Evolutionary conservation across 2,329 filamentous ascomycete genomes (phyloP), one percentile per base, ranked within the genome.

Genomic region (Pestalotiopsis sp.): DNA sequence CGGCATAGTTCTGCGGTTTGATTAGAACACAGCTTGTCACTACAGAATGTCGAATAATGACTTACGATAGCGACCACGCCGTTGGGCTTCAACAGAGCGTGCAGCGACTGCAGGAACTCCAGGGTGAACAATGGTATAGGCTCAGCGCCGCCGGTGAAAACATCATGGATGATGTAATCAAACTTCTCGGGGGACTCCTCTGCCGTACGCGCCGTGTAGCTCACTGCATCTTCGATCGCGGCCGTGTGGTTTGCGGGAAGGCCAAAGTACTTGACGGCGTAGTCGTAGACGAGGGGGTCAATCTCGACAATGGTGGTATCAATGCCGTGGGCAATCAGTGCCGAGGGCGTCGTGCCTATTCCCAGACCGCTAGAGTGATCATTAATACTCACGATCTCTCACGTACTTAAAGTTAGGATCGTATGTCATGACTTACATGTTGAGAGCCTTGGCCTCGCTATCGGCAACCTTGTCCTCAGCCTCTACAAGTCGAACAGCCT

Each of bases 81-180:
- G 65, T 93, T 87, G 0, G 91, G 88, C 71, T 90, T 92, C 60
- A 99, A 85, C 6, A 98, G 86, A 4, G 86, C 79, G 72, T 88
- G 83, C 1, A 99, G 84, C 4, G 91, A 89, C 65, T 87, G 80
- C 58, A 99, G 81, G 75, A 99, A 98, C 74, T 96, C 92, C 4
- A 90, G 79, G 0, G 95, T 98, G 81, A 99, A 99, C 7, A 99
- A 88, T 7, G 91, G 85, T 2, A 95, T 89, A 0, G 96, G 96
- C 79, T 98, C 96, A 0, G 94, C 95, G 65, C 96, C 96, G 27
- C 96, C 96, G 0, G 96, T 99, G 79, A 99, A 99, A 27, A 99
- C 96, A 74, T 99, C 96, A 79, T 99, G 96, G 66, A 99, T 87
- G 76, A 99, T 96, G 82, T 97, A 98, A 81, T 98, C 92, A 79